phyloP scores from a whole-genome alignment of 768 basidiomycete genomes.

The Leccinellum albellum region DNA sequence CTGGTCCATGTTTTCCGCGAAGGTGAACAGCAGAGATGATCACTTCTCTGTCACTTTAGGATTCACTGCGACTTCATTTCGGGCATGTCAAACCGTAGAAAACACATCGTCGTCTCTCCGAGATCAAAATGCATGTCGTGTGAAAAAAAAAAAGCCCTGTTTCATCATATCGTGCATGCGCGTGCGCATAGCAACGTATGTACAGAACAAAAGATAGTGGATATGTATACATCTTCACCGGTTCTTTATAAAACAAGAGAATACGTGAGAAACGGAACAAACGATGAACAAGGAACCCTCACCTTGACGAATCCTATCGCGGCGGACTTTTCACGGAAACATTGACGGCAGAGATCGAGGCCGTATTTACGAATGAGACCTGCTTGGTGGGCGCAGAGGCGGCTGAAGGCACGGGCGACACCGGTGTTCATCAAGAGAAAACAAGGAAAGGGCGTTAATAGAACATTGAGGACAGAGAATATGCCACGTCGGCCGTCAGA shows the following conservation, averaged over 20 bases:
- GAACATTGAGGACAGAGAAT: neutral
- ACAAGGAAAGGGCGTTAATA: neutral
- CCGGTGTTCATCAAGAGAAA: neutral
- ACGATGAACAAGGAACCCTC: constrained; percentile 15
- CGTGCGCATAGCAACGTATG: neutral
- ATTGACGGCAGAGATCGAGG: constrained; percentile 95
- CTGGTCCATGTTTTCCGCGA: neutral
- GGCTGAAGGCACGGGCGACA: constrained; percentile 44
- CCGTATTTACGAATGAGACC: constrained; percentile 98
- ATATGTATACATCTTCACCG: constrained; percentile 36
- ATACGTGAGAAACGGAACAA: neutral
- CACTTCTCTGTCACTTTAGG: neutral
- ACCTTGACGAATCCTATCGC: constrained; percentile 96
- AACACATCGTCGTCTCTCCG: neutral
- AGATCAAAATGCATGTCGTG: neutral
- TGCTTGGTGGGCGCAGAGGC: constrained; percentile 94
- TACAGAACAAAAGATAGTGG: neutral
- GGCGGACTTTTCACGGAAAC: constrained; percentile 94
- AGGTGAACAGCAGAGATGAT: neutral
- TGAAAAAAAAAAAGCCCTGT: constrained; percentile 6
- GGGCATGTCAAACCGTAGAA: neutral
- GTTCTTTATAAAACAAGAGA: constrained; percentile 31
- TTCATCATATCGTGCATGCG: constrained; percentile 10
- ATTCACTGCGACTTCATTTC: neutral
- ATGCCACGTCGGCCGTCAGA: neutral